Base-by-base conservation (phyloP, 2,329 filamentous ascomycete species). In the Lachnellula hyalina region DNA sequence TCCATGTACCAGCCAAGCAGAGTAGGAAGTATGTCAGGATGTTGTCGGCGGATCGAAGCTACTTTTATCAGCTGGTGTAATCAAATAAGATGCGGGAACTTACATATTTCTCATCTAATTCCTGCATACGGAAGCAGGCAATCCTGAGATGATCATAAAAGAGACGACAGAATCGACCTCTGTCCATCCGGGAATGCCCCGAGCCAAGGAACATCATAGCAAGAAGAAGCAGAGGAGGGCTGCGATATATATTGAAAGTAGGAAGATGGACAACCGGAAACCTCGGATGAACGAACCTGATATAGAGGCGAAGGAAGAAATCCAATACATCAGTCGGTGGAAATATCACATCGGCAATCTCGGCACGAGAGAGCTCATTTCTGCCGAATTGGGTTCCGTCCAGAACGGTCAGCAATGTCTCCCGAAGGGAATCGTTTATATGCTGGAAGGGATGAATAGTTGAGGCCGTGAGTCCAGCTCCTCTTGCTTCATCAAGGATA, bases 181-280 rank as follows among this genome's bases (percentile, higher is more conserved):
- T 57, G 53, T 67, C 65, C 7, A 49, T 50, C 11, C 51, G 56
- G 1, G 65, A 66, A 55, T 67, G 63, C 48, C 62, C 63, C 12
- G 64, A 65, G 3, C 65, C 65, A 7, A 67, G 56, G 44, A 67
- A 65, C 63, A 66, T 67, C 64, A 67, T 67, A 2, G 61, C 58
- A 2, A 64, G 48, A 5, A 67, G 49, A 17, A 67, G 52, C 3
- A 66, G 49, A 35, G 63, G 63, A 41, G 61, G 56, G 25, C 56
- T 54, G 17, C 50, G 57, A 38, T 65, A 67, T 3, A 66, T 56
- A 42, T 66, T 54, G 28, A 67, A 66, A 8, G 65, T 67, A 8
- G 65, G 65, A 11, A 66, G 52, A 47, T 67, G 64, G 11, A 65
- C 47, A 14, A 66, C 54, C 6, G 63, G 60, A 53, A 63, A 67